Base-by-base conservation (phyloP, 2,329 filamentous ascomycete species). In the Cercospora beticola region DNA sequence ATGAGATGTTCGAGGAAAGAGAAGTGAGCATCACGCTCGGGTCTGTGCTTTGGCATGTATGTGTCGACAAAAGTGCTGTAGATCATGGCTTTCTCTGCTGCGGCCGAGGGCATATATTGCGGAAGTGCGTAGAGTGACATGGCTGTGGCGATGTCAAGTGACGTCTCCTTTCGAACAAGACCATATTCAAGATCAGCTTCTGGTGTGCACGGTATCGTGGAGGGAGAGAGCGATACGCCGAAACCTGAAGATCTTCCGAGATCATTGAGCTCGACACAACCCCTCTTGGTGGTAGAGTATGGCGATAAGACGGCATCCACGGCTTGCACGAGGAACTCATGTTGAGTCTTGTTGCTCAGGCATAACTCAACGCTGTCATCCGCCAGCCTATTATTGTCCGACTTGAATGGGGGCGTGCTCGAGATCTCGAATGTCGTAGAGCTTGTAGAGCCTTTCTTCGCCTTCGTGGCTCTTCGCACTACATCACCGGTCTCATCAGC, bases 31-130 rank as follows among this genome's bases (percentile, higher is more conserved):
- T 70, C 70, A 14, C 54, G 40, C 68, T 59, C 26, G 12, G 56
- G 14, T 54, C 66, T 26, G 65, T 69, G 1, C 61, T 72, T 71
- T 1, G 77, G 77, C 14, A 77, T 64, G 59, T 77, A 78, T n/a
- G 72, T 66, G 36, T 74, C 73, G 43, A 78, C 72, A 66, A 77
- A 77, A 2, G 69, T 68, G 36, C 67, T 66, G 64, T 78, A 77
- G n/a, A 73, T 70, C 31, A 70, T 56, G 26, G 67, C 62, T 40
- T 70, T 73, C 57, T 73, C 71, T 31, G 67, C 36, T n/a, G 66
- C 66, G 1, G 66, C 64, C 5, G 62, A 67, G n/a, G 70, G 68
- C 36, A 72, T 30, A 36, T 67, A 62, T 23, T 66, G 58, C 12
- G 68, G 65, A 18, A 65, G 30, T 10, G 66, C 52, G 57, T 65